Base-by-base conservation (phyloP, 371 early-diverging fungal species). In the Mortierella sp. region DNA sequence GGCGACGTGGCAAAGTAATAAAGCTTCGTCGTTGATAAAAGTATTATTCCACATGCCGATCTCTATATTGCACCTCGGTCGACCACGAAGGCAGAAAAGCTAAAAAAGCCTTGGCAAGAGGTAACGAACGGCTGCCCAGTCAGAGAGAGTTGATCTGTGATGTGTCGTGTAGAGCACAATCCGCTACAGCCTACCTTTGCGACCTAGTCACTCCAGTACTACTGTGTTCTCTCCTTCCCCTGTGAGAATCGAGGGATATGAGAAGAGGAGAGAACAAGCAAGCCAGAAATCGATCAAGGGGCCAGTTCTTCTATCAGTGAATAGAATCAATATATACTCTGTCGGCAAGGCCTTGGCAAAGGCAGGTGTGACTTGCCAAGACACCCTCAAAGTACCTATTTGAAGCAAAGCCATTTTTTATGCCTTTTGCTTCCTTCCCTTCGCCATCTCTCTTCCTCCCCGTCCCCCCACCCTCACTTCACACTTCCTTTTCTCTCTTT, bases 21-120 rank as follows among this genome's bases (percentile, higher is more conserved):
- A 63, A 58, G 60, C 60, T 58, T 58, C 12, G 29, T 12, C 14
- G 29, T 58, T 29, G 4, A 4, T 63, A 18, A 35, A 18, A 16
- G 18, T 51, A 5, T 4, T 56, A n/a, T 27, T 27, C 56, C 56
- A 56, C 5, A 56, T 56, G n/a, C 3, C 4, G 12, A 56, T 11
- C 11, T 35, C 12, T 58, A 29, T 14, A 6, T n/a, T 29, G 27
- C 56, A 24, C 56, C 56, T 56, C 56, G 6, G 56, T 60, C 38
- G 63, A 38, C 63, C 63, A 63, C 63, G 32, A 63, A 38, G 14
- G 35, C 18, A 60, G 32, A 14, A 11, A 11, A 32, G 32, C 51
- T 51, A 51, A 32, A 27, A 60, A 60, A 60, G 60, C 60, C 60
- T 63, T 63, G 63, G 63, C 63, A 63, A 63, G 63, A 35, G 58